Percentiles rank a stretch among this genome's conserved stretches.
Evolutionary conservation across 2,329 filamentous ascomycete genomes (phyloP).

Genomic region (Aspergillus pseudonomiae): DNA sequence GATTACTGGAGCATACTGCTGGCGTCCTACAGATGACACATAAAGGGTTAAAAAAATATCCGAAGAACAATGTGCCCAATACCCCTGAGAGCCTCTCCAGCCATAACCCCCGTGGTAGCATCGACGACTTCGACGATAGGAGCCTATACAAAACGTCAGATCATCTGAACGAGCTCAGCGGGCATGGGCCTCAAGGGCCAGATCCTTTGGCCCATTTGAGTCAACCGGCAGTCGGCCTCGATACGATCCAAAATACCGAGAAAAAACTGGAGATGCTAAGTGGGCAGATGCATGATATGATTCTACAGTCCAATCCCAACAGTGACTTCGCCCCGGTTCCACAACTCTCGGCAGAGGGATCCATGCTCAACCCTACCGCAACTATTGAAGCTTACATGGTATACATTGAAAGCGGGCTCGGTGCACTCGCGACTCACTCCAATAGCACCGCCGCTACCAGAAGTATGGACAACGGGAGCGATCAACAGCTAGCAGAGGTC

Average conservation of each 20-base stretch:
- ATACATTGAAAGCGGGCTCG: slow-evolving; percentile 70
- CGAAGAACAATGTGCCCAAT: slow-evolving; percentile 60
- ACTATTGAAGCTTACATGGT: slow-evolving; percentile 62
- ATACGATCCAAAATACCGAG: slow-evolving; percentile 64
- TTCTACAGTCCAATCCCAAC: slow-evolving; percentile 52
- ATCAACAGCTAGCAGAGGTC: slow-evolving; percentile 62
- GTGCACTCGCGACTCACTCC: slow-evolving; percentile 59
- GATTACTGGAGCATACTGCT: slow-evolving; percentile 85
- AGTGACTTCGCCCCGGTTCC: slow-evolving; percentile 43
- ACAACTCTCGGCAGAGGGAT: slow-evolving; percentile 31
- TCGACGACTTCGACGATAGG: slow-evolving; percentile 74
- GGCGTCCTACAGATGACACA: slow-evolving; percentile 91
- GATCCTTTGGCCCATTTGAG: slow-evolving; percentile 8
- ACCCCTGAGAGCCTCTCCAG: slow-evolving; percentile 77
- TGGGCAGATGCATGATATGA: slow-evolving; percentile 65
- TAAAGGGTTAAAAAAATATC: slow-evolving; percentile 67
- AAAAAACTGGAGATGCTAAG: slow-evolving; percentile 70
- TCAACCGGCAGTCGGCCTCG: slow-evolving; percentile 31
- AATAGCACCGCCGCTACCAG: slow-evolving; percentile 8
- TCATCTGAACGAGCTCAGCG: slow-evolving; percentile 57
- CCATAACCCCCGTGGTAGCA: slow-evolving; percentile 54
- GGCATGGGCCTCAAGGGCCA: slow-evolving; percentile 26
- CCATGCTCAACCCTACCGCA: slow-evolving; percentile 30
- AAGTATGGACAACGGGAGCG: slow-evolving; percentile 44
- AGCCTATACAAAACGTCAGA: slow-evolving; percentile 73